A percentile compares a stretch with the other conserved stretches of the same genome.
phyloP scores from a whole-genome alignment of 2,329 filamentous ascomycete genomes.

The Fusarium sp. region DNA sequence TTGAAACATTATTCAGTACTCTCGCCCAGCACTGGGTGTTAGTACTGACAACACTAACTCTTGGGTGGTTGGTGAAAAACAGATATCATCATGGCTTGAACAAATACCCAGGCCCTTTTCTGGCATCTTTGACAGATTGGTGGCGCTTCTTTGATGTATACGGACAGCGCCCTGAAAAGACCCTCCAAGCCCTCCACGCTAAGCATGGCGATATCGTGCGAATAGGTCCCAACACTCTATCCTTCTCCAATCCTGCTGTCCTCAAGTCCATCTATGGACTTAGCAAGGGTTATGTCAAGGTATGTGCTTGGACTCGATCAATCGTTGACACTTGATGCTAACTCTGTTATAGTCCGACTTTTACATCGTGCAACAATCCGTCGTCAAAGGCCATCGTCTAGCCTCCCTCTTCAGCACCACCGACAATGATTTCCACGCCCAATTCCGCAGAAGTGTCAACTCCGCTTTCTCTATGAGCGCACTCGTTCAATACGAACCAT shows the following conservation, averaged over 20 bases:
- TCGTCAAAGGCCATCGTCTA: conserved; percentile 77
- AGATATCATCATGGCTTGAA: conserved; percentile 71
- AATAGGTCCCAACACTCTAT: conserved; percentile 80
- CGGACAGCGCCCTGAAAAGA: conserved; percentile 74
- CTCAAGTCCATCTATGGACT: conserved; percentile 85
- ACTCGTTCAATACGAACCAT: conserved; percentile 83
- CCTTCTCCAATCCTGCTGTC: conserved; percentile 80
- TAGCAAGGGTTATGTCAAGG: conserved; percentile 86
- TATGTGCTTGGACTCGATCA: conserved; percentile 54
- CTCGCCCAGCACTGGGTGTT: conserved; percentile 45
- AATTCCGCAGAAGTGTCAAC: conserved; percentile 82
- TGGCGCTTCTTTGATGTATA: conserved; percentile 82
- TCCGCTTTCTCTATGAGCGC: conserved; percentile 84
- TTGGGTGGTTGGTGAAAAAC: conserved; percentile 40
- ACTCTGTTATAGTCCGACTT: conserved; percentile 75
- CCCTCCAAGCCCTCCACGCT: conserved; percentile 77
- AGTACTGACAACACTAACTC: conserved; percentile 13
- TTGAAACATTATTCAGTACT: conserved; percentile 37
- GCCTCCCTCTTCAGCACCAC: conserved; percentile 83
- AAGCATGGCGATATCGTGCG: conserved; percentile 82
- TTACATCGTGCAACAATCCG: conserved; percentile 83
- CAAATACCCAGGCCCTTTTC: conserved; percentile 79
- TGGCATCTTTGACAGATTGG: conserved; percentile 76
- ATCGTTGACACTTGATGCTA: conserved; percentile 65
- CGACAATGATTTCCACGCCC: conserved; percentile 81